A percentile compares a stretch with the other conserved stretches of the same genome.
Conservation (phyloP, 164 flowering plant species). For the Saururus chinensis region DNA sequence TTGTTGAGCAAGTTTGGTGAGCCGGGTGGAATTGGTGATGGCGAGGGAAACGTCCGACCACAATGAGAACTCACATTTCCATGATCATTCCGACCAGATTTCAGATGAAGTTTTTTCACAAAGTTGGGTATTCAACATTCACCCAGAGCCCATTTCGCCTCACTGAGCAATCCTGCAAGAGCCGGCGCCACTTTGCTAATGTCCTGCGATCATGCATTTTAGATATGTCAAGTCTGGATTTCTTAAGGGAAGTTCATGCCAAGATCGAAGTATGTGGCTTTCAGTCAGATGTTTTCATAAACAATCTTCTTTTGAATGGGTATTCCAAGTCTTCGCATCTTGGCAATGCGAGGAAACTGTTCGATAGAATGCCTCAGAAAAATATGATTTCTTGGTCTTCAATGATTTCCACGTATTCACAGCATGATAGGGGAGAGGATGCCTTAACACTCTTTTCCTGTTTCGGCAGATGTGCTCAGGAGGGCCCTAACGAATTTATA, state of each 20-base stretch:
- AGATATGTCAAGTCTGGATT: constrained; percentile 11
- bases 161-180: constrained; percentile 1
- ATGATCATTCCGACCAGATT: too few relatives aligned
- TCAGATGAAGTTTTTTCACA: too few relatives aligned
- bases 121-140: neutral
- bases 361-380: constrained; percentile 41
- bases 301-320: constrained; percentile 24
- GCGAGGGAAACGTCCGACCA: too few relatives aligned
- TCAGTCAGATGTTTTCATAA: constrained; percentile 29
- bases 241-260: constrained; percentile 22
- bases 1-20: too few relatives aligned
- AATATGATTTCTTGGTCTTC: constrained; percentile 52
- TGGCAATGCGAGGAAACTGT: constrained; percentile 27
- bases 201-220: constrained; percentile 23
- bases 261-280: constrained; percentile 33
- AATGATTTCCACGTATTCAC: constrained; percentile 37
- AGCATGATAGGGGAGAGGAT: constrained; percentile 27
- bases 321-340: constrained; percentile 28
- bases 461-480: constrained; percentile 15
- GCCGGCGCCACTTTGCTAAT: constrained; percentile 27
- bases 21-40: too few relatives aligned
- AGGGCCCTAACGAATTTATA: constrained; percentile 41
- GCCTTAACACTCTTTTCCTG: constrained; percentile 29
- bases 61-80: too few relatives aligned
- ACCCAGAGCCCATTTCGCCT: constrained; percentile 6